Conservation (phyloP, 1,284 basidiomycete genomes). For the Tranzscheliella williamsii region DNA sequence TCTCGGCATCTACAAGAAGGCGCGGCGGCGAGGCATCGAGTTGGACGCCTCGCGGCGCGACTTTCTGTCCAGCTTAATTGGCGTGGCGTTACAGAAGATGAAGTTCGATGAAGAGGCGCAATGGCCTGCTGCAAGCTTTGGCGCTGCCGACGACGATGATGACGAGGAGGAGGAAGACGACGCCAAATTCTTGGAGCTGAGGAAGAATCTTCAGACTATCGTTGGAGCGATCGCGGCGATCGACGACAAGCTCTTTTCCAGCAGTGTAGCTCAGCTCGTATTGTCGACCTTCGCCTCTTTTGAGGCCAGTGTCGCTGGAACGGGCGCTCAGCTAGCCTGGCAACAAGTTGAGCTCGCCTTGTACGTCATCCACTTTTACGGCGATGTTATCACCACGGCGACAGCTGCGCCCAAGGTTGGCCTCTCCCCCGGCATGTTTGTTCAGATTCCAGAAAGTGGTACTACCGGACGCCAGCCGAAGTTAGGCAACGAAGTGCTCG, state of each 20-base stretch:
- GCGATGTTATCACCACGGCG: conserved; percentile 67
- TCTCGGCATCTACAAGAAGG: conserved; percentile 55
- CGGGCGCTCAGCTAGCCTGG: conserved; percentile 72
- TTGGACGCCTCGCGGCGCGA: conserved; percentile 61
- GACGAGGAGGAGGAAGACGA: conserved; percentile 74
- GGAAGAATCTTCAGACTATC: conserved; percentile 81
- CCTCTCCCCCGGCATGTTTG: conserved; percentile 52
- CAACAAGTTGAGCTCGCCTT: conserved; percentile 90
- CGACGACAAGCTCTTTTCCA: conserved; percentile 78
- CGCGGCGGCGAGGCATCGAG: conserved; percentile 36
- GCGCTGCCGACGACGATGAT: conserved; percentile 73
- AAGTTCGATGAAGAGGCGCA: conserved; percentile 70
- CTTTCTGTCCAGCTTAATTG: conserved; percentile 76
- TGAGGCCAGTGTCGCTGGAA: conserved; percentile 64
- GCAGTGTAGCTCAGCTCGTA: conserved; percentile 73
- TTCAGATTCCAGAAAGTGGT: conserved; percentile 44
- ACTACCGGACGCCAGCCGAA: conserved; percentile 48
- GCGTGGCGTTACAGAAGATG: conserved; percentile 78
- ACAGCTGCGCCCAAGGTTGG: conserved; percentile 52
- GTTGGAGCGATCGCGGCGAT: conserved; percentile 79
- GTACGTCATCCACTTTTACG: conserved; percentile 89
- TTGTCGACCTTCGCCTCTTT: conserved; percentile 74
- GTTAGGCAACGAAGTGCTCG: conserved; percentile 39
- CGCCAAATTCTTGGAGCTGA: conserved; percentile 79
- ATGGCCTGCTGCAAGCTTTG: conserved; percentile 70